Evolutionary conservation across 371 early-diverging fungal species (phyloP), one percentile per base, ranked within the genome.

Genomic region (Enterospora canceri): DNA sequence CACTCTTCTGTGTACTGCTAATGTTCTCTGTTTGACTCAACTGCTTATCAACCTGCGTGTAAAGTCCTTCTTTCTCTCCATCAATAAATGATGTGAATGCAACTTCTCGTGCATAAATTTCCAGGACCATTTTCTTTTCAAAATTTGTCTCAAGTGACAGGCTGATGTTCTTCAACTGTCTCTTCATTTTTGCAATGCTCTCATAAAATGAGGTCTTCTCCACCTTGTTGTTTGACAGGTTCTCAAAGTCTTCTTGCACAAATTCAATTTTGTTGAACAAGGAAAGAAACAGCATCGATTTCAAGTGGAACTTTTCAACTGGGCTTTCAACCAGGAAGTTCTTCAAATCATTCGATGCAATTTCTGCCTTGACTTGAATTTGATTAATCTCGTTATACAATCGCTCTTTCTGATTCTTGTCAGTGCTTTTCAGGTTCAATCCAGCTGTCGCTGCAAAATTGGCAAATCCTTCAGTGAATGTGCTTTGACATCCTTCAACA

Each of bases 211-310:
- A 31, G 2, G 51, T 30, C 24, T 61, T 62, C 12, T 74, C 58
- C 16, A 70, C 62, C 46, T 74, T 74, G 26, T 35, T 31, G 24
- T 62, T 34, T 32, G 65, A 63, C 28, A 74, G n/a, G 18, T 66
- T 26, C 1, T 58, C 35, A 67, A 74, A 74, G 28, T 67, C 63
- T 26, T 74, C 70, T 18, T 65, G 33, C 5, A 74, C 63, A 63
- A 70, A 74, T 19, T 59, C 21, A 23, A 74, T 60, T 56, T 74
- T 74, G 55, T 70, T 62, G 24, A 74, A 70, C 18, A 70, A n/a
- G 32, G 61, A 66, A 40, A 46, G 29, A 53, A 74, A 70, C 0
- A 68, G 47, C 15, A 57, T n/a, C 2, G 63, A 53, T 53, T 64
- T 60, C 3, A 58, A 30, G 33, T 29, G 24, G 24, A 65, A 31